Conservation (phyloP, 352 stramenopile genomes). For the Phytophthora litchii region DNA sequence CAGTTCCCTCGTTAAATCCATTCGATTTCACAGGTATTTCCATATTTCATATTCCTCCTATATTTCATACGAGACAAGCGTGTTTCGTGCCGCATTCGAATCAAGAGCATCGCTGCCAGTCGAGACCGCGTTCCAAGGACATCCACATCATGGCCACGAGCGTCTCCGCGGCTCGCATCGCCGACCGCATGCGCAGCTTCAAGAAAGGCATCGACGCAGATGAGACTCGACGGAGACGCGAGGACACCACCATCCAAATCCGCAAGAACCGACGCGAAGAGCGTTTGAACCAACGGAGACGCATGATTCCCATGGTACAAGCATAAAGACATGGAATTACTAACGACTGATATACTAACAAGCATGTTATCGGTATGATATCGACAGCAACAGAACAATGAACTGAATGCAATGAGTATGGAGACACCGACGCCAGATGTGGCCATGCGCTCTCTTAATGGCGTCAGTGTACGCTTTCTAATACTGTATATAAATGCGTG, state of each 20-base stretch:
- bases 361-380: not conserved
- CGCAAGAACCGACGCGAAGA: conserved; percentile 88
- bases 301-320: conserved; percentile 58
- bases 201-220: conserved; percentile 91
- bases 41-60: too few species aligned
- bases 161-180: conserved; percentile 30
- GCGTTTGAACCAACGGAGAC: conserved; percentile 83
- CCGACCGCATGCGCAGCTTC: conserved; percentile 83
- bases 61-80: conserved; percentile 9
- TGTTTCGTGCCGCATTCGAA: not conserved
- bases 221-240: conserved; percentile 71
- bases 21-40: conserved; percentile 1
- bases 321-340: not conserved
- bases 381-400: conserved; percentile 16
- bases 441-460: conserved; percentile 34
- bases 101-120: conserved; percentile 3
- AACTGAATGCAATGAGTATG: conserved; percentile 1
- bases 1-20: not conserved
- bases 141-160: conserved; percentile 32
- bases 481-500: not conserved
- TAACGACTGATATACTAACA: not conserved
- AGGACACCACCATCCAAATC: conserved; percentile 88
- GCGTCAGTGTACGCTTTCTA: conserved; percentile 44
- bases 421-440: conserved; percentile 10
- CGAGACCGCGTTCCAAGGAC: conserved; percentile 1